phyloP scores from a whole-genome alignment of 495 filamentous ascomycete species.

The Podospora conica region DNA sequence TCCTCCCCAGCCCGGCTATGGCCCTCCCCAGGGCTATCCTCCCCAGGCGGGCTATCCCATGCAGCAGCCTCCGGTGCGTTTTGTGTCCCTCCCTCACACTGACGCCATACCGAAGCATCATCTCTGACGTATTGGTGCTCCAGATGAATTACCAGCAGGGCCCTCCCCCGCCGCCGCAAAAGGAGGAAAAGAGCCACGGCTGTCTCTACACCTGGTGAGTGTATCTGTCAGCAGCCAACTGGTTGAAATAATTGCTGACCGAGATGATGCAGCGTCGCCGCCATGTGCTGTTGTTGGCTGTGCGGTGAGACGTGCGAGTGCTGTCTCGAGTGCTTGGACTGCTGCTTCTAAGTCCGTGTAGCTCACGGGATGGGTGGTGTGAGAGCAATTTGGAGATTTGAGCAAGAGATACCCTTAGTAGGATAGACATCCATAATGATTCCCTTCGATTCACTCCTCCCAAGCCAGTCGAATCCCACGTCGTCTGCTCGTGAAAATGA shows the following conservation, averaged over 20 bases:
- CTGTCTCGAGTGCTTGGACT: conserved; percentile 21
- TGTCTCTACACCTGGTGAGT: conserved; percentile 21
- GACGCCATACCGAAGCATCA: neutral
- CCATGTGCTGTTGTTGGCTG: conserved; percentile 24
- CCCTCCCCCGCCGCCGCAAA: conserved; percentile 8
- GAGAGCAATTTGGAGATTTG: neutral
- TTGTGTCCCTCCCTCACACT: neutral
- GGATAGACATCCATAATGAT: neutral
- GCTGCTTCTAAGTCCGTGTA: conserved; percentile 14
- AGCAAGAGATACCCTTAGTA: neutral
- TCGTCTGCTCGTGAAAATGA: no score
- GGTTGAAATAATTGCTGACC: neutral
- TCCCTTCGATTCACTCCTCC: neutral
- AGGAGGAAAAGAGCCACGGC: conserved; percentile 26
- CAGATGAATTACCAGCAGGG: conserved; percentile 17
- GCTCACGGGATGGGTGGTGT: neutral
- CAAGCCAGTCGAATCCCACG: no score
- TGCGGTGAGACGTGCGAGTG: conserved; percentile 25
- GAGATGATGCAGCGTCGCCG: conserved; percentile 10
- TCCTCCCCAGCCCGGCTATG: conserved; percentile 12
- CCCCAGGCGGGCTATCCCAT: conserved; percentile 12
- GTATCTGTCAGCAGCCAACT: neutral
- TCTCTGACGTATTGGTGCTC: neutral
- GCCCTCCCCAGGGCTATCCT: conserved; percentile 7
- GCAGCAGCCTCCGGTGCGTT: neutral